Percentiles rank a stretch among this genome's conserved stretches.
Conservation (phyloP, 2,329 filamentous ascomycete species). For the Xylaria sp. region DNA sequence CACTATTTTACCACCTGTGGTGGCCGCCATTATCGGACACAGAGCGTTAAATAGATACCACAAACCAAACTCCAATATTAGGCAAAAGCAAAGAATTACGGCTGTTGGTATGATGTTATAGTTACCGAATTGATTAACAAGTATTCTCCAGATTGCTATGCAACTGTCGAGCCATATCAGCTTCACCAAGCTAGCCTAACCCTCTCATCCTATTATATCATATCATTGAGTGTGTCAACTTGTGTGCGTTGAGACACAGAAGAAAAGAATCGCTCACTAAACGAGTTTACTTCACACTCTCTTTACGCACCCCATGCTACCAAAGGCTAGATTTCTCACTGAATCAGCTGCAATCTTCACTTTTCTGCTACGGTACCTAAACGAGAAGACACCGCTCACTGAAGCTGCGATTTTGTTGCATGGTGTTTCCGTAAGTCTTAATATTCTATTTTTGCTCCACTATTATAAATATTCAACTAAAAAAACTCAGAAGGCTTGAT, state of each 20-base stretch:
- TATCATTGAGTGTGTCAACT: too few species aligned
- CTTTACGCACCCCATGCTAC: constrained; percentile 25
- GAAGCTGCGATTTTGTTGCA: constrained; percentile 18
- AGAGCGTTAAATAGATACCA: constrained; percentile 33
- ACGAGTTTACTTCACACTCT: constrained; percentile 9
- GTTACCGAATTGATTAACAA: constrained; percentile 48
- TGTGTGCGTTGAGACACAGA: constrained; percentile 31
- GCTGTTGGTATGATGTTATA: constrained; percentile 42
- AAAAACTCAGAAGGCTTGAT: not conserved
- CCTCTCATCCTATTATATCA: too few species aligned
- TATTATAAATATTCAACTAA: constrained; percentile 12
- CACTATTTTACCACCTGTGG: constrained; percentile 32
- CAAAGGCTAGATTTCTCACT: constrained; percentile 28
- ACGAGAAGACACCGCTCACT: constrained; percentile 30
- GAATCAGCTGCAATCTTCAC: constrained; percentile 27
- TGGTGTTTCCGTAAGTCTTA: constrained; percentile 26
- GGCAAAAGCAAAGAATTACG: constrained; percentile 47
- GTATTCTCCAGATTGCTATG: constrained; percentile 51
- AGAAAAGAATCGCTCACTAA: constrained; percentile 27
- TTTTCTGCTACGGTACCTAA: constrained; percentile 33
- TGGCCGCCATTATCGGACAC: constrained; percentile 36
- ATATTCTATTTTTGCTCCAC: constrained; percentile 32
- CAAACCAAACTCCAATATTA: constrained; percentile 53
- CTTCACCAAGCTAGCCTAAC: too few species aligned
- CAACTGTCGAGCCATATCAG: constrained; percentile 43